Evolutionary conservation across 2,329 filamentous ascomycete species (phyloP), one percentile per base, ranked within the genome.

Genomic region (Rhynchosporium graminicola): DNA sequence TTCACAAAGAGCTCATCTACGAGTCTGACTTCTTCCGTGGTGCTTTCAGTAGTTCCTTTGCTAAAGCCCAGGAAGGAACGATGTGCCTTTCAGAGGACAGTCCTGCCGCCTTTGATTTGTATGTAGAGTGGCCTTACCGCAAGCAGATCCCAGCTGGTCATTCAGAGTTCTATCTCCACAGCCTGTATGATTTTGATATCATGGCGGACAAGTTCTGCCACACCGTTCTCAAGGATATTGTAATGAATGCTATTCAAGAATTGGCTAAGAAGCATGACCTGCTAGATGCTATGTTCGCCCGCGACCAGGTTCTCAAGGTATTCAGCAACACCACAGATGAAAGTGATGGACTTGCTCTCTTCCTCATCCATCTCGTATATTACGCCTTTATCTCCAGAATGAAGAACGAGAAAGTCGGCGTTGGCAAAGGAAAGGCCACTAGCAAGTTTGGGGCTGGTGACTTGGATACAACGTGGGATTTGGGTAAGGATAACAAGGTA

Each of bases 1-100:
- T 71, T 8, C 70, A 72, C 42, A 67, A 68, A 13, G 57, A 67
- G 9, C 38, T 71, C 2, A 45, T 73, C 10, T 67, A 59, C 50
- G 15, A 60, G 9, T 48, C 59, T 1, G 36, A 38, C 3, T 64
- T 50, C 46, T 61, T 67, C 46, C 28, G 28, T 1, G 46, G 2
- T 20, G 54, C 57, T 3, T 66, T 66, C 28, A 62, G 31, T 10
- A 40, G 59, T 0, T 10, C 33, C 29, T 58, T 58, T 7, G 26
- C 45, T 9, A 43, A 58, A 50, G 43, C 56, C 15, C 15, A 28
- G 13, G 56, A 47, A 2, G 43, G 29, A 0, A 40, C 2, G 13
- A 48, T 58, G 56, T 50, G 48, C 45, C 12, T 57, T 8, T 26
- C 55, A 3, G 55, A 57, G 7, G 55, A 57, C 28, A 36, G 7